A percentile compares a stretch with the other conserved stretches of the same genome.
Conservation (phyloP, 2,329 filamentous ascomycete genomes). For the Cladosporium halotolerans region DNA sequence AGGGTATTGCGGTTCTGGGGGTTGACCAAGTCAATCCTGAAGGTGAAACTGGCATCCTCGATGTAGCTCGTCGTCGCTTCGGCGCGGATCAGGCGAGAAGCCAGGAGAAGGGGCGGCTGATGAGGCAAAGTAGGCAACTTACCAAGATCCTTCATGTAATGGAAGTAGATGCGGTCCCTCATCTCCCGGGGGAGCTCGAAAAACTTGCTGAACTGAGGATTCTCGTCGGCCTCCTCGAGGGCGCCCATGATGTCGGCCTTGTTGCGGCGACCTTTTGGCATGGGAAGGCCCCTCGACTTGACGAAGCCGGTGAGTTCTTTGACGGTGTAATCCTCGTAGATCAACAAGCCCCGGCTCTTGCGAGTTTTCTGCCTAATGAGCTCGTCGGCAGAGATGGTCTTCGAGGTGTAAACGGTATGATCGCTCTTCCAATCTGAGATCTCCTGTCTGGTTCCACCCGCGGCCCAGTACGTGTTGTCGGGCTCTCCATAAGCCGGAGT, state of each 20-base stretch:
- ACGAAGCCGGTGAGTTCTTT: background rate
- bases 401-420: background rate
- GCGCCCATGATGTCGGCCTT: background rate
- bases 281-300: background rate
- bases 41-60: background rate
- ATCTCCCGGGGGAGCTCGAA: background rate
- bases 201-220: background rate
- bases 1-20: too few relatives aligned
- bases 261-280: background rate
- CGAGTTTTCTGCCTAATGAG: background rate
- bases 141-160: background rate
- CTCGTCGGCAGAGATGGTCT: background rate
- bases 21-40: background rate
- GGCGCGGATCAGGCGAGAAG: background rate
- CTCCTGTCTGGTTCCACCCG: background rate
- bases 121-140: background rate
- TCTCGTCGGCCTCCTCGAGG: background rate
- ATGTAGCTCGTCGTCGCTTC: background rate
- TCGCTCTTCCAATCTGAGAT: background rate
- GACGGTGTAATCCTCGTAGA: background rate
- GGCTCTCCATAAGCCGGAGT: background rate
- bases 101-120: background rate
- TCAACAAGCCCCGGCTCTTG: background rate
- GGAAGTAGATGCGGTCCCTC: background rate
- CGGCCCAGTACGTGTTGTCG: conserved; percentile 2